Conservation (phyloP, 345 rosid species). For the Camelina hispida region DNA sequence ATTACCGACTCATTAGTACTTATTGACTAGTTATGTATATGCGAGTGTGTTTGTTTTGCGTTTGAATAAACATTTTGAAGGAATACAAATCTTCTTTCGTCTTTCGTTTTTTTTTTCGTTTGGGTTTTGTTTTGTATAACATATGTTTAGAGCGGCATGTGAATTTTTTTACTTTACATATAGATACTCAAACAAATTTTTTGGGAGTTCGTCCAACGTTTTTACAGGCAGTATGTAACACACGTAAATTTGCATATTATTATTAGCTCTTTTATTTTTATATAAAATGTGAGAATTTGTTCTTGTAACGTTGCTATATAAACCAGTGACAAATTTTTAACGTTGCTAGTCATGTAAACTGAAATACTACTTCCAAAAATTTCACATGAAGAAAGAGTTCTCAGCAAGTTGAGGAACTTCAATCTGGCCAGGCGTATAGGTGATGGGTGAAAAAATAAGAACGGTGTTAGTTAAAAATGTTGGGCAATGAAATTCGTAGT, state of each 20-base stretch:
- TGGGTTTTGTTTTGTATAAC: not conserved
- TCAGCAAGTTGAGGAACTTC: not conserved
- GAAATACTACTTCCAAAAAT: not conserved
- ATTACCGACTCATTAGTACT: no score
- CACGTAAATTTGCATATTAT: not conserved
- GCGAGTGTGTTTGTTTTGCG: not conserved
- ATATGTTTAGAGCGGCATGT: not conserved
- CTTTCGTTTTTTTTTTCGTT: not conserved
- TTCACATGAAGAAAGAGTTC: not conserved
- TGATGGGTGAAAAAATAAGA: no score
- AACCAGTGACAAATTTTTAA: not conserved
- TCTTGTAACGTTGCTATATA: not conserved
- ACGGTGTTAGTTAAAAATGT: no score
- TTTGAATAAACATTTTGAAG: not conserved
- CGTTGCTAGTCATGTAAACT: not conserved
- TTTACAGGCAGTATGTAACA: not conserved
- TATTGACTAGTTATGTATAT: not conserved
- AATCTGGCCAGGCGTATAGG: not conserved
- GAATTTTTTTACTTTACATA: not conserved
- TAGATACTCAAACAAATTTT: not conserved
- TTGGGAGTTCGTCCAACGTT: not conserved
- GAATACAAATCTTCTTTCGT: not conserved
- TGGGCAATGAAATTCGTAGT: no score
- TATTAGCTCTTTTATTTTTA: not conserved
- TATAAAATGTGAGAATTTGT: no score